These are phyloP conservation scores for Hippophae rhamnoides DNA, from an alignment of 306 rosid species.

Conservation along the genomic window DNA sequence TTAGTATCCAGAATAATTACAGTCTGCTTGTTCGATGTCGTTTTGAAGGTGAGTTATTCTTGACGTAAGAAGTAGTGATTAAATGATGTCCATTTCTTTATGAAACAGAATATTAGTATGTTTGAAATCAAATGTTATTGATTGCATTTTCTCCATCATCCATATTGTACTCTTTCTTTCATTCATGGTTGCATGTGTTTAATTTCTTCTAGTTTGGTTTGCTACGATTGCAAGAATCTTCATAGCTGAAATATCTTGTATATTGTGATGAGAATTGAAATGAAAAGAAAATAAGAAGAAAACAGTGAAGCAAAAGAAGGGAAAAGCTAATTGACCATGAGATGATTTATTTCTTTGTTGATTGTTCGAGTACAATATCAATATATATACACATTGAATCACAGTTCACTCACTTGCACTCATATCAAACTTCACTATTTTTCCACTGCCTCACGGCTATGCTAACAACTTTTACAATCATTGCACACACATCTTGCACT, in stretches of 20 bases:
- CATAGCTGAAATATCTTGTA: neutral
- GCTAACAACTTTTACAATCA: no score
- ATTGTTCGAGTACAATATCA: no score
- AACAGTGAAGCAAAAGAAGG: no score
- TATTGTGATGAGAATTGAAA: neutral
- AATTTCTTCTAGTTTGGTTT: neutral
- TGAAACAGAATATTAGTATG: neutral
- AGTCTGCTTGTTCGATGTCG: conserved; percentile 56
- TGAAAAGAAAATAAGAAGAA: no score
- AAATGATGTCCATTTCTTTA: neutral
- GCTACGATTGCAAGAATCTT: neutral
- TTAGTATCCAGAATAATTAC: conserved; percentile 82
- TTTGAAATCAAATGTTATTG: neutral
- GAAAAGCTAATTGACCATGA: no score
- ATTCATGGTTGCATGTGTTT: neutral
- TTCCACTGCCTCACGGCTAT: no score
- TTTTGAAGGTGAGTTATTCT: conserved; percentile 49
- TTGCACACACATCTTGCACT: no score
- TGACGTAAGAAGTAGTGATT: neutral
- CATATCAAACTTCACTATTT: no score
- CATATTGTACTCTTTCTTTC: neutral
- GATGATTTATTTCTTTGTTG: no score
- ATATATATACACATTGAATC: no score
- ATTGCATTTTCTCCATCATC: neutral
- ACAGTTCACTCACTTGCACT: no score